Conservation (phyloP, 805 yeast genomes). For the Candida jianshihensis region DNA sequence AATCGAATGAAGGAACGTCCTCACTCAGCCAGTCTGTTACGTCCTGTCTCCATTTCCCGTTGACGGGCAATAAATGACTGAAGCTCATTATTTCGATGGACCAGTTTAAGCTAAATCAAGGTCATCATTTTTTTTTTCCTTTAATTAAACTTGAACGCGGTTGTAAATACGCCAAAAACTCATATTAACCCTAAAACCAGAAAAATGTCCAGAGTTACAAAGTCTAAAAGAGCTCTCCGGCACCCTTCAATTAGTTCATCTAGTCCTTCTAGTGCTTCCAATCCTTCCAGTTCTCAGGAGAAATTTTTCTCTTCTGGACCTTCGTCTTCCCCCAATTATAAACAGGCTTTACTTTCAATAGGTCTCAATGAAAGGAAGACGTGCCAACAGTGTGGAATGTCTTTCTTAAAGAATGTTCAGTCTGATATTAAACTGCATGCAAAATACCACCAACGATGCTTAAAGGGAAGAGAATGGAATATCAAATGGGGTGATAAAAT, state of each 20-base stretch:
- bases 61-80: constrained; percentile 59
- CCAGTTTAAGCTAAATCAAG: too few relatives aligned
- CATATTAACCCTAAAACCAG: background rate
- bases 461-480: constrained; percentile 46
- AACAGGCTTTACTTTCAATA: constrained; percentile 13
- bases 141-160: background rate
- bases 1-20: constrained; percentile 90
- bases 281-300: too few relatives aligned
- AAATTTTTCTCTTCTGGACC: background rate
- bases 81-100: constrained; percentile 7
- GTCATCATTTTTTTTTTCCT: background rate
- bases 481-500: constrained; percentile 27
- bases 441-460: constrained; percentile 42
- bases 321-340: background rate
- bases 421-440: constrained; percentile 42
- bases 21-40: constrained; percentile 73
- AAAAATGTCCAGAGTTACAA: background rate
- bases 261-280: too few relatives aligned
- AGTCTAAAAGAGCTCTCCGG: background rate
- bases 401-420: constrained; percentile 34
- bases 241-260: background rate
- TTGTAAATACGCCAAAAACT: background rate
- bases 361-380: constrained; percentile 21
- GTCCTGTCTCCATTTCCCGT: constrained; percentile 76
- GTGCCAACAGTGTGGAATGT: constrained; percentile 49